Evolutionary conservation across 768 basidiomycete species (phyloP).

Genomic region (Macrocybe gigantea): DNA sequence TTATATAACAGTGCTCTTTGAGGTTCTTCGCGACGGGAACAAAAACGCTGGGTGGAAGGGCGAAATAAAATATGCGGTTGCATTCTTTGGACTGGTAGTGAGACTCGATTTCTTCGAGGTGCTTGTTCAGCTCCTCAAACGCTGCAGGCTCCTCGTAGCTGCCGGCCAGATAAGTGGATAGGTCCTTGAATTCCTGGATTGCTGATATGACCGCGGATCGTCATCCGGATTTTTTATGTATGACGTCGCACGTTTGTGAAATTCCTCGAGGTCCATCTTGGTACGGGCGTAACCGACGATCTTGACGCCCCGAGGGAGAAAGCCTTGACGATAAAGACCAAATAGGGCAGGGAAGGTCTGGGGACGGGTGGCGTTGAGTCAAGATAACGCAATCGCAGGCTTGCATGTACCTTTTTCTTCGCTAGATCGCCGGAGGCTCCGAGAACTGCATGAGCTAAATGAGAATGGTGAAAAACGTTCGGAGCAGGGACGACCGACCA

Average conservation of each 20-base stretch:
- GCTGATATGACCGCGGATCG: conserved; percentile 47
- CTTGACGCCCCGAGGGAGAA: conserved; percentile 77
- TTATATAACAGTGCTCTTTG: conserved; percentile 73
- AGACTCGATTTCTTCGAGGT: conserved; percentile 74
- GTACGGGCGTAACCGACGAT: conserved; percentile 97
- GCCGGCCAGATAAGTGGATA: conserved; percentile 80
- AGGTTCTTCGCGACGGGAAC: conserved; percentile 80
- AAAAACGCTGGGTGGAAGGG: conserved; percentile 96
- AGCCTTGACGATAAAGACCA: conserved; percentile 73
- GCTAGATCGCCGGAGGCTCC: conserved; percentile 97
- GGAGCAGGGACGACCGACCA: conserved; percentile 43
- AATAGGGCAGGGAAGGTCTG: conserved; percentile 97
- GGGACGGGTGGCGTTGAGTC: conserved; percentile 3
- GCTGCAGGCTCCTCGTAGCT: conserved; percentile 81
- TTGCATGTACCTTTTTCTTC: conserved; percentile 82
- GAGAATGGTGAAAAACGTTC: conserved; percentile 9
- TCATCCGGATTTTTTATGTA: conserved; percentile 80
- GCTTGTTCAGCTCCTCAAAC: conserved; percentile 71
- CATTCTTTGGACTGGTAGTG: conserved; percentile 53
- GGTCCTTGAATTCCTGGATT: conserved; percentile 78
- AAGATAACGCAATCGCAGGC: background rate
- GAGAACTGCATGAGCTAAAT: conserved; percentile 50
- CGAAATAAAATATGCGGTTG: conserved; percentile 94
- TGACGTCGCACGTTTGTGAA: conserved; percentile 74
- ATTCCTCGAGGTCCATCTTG: conserved; percentile 85